These are phyloP conservation scores for Tricholoma matsutake DNA, from an alignment of 768 basidiomycete species.

Conservation along the genomic window DNA sequence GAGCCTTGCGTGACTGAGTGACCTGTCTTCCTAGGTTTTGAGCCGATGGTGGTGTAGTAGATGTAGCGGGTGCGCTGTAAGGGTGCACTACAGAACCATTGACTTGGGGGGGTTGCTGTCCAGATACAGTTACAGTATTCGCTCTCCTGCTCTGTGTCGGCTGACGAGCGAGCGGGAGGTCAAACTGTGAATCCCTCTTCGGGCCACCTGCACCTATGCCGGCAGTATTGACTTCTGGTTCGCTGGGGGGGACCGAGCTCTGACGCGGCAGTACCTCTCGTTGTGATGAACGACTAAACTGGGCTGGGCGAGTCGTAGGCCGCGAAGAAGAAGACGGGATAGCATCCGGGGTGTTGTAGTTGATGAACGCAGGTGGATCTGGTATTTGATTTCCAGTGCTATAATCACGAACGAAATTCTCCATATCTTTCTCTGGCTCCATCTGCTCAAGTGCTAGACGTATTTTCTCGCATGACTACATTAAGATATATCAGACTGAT, in stretches of 20 bases:
- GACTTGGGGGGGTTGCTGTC: conserved; percentile 24
- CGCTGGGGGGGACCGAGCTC: conserved; percentile 33
- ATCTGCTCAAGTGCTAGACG: conserved; percentile 85
- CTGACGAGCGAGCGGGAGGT: conserved; percentile 29
- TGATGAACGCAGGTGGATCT: conserved; percentile 83
- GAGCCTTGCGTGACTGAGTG: conserved; percentile 16
- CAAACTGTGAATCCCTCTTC: conserved; percentile 34
- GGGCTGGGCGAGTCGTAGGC: conserved; percentile 54
- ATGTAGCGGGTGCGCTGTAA: conserved; percentile 4
- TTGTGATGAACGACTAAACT: conserved; percentile 46
- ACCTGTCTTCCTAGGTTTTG: conserved; percentile 23
- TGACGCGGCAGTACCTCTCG: conserved; percentile 34
- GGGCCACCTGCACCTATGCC: conserved; percentile 66
- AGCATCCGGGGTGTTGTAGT: conserved; percentile 68
- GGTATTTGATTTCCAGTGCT: conserved; percentile 88
- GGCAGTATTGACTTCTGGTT: conserved; percentile 53
- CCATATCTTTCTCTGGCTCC: conserved; percentile 85
- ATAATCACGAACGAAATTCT: conserved; percentile 83
- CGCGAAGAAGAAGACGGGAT: conserved; percentile 57
- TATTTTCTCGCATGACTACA: conserved; percentile 87
- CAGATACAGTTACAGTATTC: conserved; percentile 9
- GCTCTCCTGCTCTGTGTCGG: conserved; percentile 27
- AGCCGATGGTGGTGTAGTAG: conserved; percentile 17
- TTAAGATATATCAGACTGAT: conserved; percentile 2
- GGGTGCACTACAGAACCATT: conserved; percentile 23